These are phyloP conservation scores for Coemansia sp. DNA, from an alignment of 192 early-diverging fungal species.

Conservation along the genomic window DNA sequence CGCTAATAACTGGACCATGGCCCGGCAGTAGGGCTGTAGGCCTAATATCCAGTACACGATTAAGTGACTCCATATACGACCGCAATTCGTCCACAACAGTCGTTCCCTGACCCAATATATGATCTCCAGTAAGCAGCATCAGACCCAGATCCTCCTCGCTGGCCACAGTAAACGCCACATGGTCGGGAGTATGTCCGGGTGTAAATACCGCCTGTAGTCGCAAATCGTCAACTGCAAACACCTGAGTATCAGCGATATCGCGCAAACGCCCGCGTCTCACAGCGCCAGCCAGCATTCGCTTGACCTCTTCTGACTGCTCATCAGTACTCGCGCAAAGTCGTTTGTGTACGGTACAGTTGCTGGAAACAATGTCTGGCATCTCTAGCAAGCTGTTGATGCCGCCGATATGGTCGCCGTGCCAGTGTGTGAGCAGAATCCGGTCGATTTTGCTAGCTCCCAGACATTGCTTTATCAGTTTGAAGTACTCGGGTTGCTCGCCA, in stretches of 20 bases:
- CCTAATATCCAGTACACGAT: slow-evolving; percentile 42
- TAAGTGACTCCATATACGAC: slow-evolving; percentile 71
- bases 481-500: slow-evolving; percentile 69
- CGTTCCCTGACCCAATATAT: slow-evolving; percentile 83
- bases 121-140: slow-evolving; percentile 77
- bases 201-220: slow-evolving; percentile 69
- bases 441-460: slow-evolving; percentile 56
- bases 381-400: slow-evolving; percentile 54
- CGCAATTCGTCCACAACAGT: slow-evolving; percentile 76
- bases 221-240: slow-evolving; percentile 65
- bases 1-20: slow-evolving; percentile 77
- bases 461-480: slow-evolving; percentile 56
- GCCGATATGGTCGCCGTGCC: slow-evolving; percentile 81
- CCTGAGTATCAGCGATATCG: slow-evolving; percentile 60
- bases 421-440: slow-evolving; percentile 79
- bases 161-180: slow-evolving; percentile 70
- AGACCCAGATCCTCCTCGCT: slow-evolving; percentile 49
- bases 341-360: slow-evolving; percentile 39
- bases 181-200: slow-evolving; percentile 84
- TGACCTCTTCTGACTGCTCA: not conserved
- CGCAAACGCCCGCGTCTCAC: slow-evolving; percentile 1
- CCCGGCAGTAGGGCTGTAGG: slow-evolving; percentile 67
- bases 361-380: slow-evolving; percentile 12
- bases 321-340: not conserved
- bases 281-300: slow-evolving; percentile 2